phyloP scores from a whole-genome alignment of 495 filamentous ascomycete species.

The Penicilliopsis zonata region DNA sequence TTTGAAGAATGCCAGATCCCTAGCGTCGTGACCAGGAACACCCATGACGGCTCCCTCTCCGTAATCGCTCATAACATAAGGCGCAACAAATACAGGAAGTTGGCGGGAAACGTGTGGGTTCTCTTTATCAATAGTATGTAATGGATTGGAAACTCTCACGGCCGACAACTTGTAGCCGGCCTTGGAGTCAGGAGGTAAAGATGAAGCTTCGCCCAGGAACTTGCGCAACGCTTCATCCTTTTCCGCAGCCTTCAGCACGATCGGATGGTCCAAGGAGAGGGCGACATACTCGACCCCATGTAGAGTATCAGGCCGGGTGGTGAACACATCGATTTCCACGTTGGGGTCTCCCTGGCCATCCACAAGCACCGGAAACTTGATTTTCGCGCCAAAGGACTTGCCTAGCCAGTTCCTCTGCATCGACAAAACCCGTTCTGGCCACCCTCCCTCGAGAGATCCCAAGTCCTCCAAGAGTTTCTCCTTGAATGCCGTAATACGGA shows the following conservation, averaged over 20 bases:
- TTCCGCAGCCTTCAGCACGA: conserved; percentile 51
- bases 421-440: conserved; percentile 70
- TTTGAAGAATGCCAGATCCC: conserved; percentile 71
- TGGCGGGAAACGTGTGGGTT: conserved; percentile 35
- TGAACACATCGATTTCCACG: conserved; percentile 58
- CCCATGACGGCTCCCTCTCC: conserved; percentile 90
- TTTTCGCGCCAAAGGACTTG: conserved; percentile 56
- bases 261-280: conserved; percentile 58
- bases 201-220: conserved; percentile 53
- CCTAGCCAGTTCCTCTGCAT: conserved; percentile 91
- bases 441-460: conserved; percentile 48
- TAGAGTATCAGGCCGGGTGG: conserved; percentile 73
- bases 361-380: conserved; percentile 51
- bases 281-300: conserved; percentile 79
- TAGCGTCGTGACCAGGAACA: conserved; percentile 70
- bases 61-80: conserved; percentile 80
- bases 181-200: conserved; percentile 58
- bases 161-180: conserved; percentile 54
- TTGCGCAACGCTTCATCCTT: conserved; percentile 45
- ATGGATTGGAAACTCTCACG: conserved; percentile 53
- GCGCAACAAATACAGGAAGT: conserved; percentile 67
- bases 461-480: conserved; percentile 64
- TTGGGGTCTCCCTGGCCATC: conserved; percentile 14
- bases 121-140: conserved; percentile 40
- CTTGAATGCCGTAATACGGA: conserved; percentile 68